Evolutionary conservation across 2,329 filamentous ascomycete species (phyloP).

Genomic region (Zopfia rhizophila): DNA sequence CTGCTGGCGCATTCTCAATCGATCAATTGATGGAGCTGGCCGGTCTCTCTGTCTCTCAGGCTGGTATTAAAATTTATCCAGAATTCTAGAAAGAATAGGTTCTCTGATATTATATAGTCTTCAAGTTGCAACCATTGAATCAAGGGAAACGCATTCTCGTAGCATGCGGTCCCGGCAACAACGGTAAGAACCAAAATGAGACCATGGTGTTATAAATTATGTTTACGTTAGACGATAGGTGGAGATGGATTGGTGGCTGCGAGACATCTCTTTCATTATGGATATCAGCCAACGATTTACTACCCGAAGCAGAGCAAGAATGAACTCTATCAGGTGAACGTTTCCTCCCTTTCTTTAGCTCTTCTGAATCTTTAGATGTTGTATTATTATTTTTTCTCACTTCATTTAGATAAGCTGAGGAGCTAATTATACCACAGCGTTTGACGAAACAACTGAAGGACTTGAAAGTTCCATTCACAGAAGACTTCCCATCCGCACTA

Average conservation of each 20-base stretch:
- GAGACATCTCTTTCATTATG: conserved; percentile 89
- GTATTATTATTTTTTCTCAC: too few species aligned
- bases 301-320: conserved; percentile 94
- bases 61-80: conserved; percentile 66
- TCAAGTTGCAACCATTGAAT: conserved; percentile 79
- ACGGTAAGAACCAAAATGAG: conserved; percentile 49
- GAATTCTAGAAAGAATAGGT: neutral
- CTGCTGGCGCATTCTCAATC: conserved; percentile 84
- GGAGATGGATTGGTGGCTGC: conserved; percentile 96
- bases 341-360: neutral
- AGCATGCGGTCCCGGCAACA: conserved; percentile 87
- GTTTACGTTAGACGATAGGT: conserved; percentile 62
- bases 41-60: conserved; percentile 91
- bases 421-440: conserved; percentile 63
- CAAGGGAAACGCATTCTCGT: conserved; percentile 80
- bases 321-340: conserved; percentile 80
- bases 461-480: conserved; percentile 82
- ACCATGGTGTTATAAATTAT: neutral
- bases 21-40: conserved; percentile 98
- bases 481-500: conserved; percentile 78
- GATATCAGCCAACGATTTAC: conserved; percentile 88
- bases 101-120: conserved; percentile 77
- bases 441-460: conserved; percentile 86
- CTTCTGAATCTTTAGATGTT: neutral
- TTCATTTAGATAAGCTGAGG: too few species aligned